Base-by-base conservation (phyloP, 192 early-diverging fungal species). In the Entrophospora sp. region DNA sequence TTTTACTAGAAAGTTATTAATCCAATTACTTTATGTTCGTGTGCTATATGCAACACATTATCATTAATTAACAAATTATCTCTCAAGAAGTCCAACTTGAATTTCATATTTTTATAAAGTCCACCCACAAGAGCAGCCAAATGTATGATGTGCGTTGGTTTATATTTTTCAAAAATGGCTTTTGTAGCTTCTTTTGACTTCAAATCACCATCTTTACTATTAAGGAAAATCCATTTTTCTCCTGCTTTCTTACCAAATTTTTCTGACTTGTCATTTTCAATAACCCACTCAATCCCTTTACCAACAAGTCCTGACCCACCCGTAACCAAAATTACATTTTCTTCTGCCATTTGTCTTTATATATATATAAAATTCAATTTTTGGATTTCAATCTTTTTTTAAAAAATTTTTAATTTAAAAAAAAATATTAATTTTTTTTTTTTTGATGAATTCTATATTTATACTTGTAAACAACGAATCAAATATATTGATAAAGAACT, bases 51-150 rank as follows among this genome's bases (percentile, higher is more conserved):
- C 32, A 91, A 58, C 27, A 91, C 77, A 64, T 91, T 89, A 46
- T 91, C 89, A 69, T 90, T 91, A 66, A 91, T 91, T 45, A 85
- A 71, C 77, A 83, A 74, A 75, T 91, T 91, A 56, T 89, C 83
- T 43, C 83, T 75, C 53, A 87, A 83, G 68, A 91, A 89, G 49
- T 91, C 87, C 20, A 85, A 75, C 72, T 91, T 88, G 67, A 82
- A 84, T 40, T 82, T 81, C 85, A 91, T 89, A 79, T 91, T 91
- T 43, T 83, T 83, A 70, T 88, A 91, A 53, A 91, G 73, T 61
- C 90, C 89, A 55, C 89, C 89, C 18, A 85, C 83, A 48, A 83
- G 69, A 34, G 84, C 84, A 45, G 85, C 85, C 64, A 91, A 76
- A 72, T 91, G 90, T 71, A 91, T 85, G 62, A 91, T 87, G 68